Evolutionary conservation across 805 yeast species (phyloP).

Genomic region (Myxozyma kluyveri): DNA sequence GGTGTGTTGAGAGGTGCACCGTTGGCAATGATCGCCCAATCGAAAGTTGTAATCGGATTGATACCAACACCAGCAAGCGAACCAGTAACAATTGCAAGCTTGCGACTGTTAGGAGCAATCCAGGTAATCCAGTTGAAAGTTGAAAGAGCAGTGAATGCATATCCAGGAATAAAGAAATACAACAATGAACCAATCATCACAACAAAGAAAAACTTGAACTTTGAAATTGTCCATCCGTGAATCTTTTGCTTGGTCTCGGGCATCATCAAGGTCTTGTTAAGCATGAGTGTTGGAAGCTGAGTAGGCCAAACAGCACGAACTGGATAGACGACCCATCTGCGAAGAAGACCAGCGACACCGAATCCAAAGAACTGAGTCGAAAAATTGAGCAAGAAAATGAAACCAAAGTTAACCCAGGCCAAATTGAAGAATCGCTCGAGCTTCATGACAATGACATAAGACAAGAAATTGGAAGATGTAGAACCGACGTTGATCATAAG

Average conservation of each 20-base stretch:
- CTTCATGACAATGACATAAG: conserved; percentile 5
- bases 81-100: conserved; percentile 53
- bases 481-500: conserved; percentile 35
- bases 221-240: conserved; percentile 60
- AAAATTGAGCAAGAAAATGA: conserved; percentile 51
- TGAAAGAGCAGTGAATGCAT: conserved; percentile 56
- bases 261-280: conserved; percentile 49
- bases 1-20: conserved; percentile 44
- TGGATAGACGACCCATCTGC: conserved; percentile 43
- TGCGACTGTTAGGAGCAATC: conserved; percentile 52
- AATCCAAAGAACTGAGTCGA: conserved; percentile 64
- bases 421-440: conserved; percentile 41
- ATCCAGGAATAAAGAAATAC: conserved; percentile 64
- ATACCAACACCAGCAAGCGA: conserved; percentile 42
- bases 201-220: conserved; percentile 49
- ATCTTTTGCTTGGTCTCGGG: conserved; percentile 45
- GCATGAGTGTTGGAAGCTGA: conserved; percentile 47
- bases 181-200: conserved; percentile 44
- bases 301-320: conserved; percentile 60
- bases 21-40: conserved; percentile 41
- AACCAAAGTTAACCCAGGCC: conserved; percentile 46
- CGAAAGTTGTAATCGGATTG: conserved; percentile 49
- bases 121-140: conserved; percentile 59
- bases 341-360: conserved; percentile 63
- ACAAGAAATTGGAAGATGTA: conserved; percentile 5